Base-by-base conservation (phyloP, 2,329 filamentous ascomycete species). In the Aaosphaeria pasadenensis region DNA sequence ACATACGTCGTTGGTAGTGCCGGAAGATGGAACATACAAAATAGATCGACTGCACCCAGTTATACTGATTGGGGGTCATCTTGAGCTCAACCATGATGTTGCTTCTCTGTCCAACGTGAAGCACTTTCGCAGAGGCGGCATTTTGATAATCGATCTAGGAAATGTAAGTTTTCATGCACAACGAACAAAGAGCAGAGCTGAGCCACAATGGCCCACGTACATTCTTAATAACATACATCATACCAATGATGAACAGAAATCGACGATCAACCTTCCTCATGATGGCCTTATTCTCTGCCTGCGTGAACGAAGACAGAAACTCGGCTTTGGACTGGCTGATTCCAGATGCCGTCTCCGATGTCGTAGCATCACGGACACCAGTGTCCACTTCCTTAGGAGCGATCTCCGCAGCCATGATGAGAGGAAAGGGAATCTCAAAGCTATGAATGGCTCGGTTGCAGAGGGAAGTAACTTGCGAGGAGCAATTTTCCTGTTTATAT, bases 151-250 rank as follows among this genome's bases (percentile, higher is more conserved):
- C 53, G 30, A 55, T 45, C 50, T 55, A 31, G 1, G 11, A 43
- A 24, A 24, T 24, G 17, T 24, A 24, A 24, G 17, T 24, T 24
- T 24, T 24, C 17, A 24, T 24, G 5, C 9, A 24, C 17, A 24
- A 24, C 17, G 17, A 24, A 24, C 17, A 3, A 24, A 24, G 17
- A 24, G 17, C 17, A 24, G 17, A 24, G 17, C 17, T 24, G 17
- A 24, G 17, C 17, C 2, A 24, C 17, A 24, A 24, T 3, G 17
- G 17, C 17, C 17, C 7, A 45, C 45, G 11, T 31, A 53, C 50
- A 30, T 51, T 51, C 42, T 55, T 54, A 17, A 54, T 48, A 11
- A 55, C 41, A 42, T 51, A 55, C 39, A 55, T 55, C 39, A 52
- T 17, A 2, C 53, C 53, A 32, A 55, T 55, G 3, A 55, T 13